Evolutionary conservation across 1,284 basidiomycete species (phyloP).

Genomic region (Sutorius eximius): DNA sequence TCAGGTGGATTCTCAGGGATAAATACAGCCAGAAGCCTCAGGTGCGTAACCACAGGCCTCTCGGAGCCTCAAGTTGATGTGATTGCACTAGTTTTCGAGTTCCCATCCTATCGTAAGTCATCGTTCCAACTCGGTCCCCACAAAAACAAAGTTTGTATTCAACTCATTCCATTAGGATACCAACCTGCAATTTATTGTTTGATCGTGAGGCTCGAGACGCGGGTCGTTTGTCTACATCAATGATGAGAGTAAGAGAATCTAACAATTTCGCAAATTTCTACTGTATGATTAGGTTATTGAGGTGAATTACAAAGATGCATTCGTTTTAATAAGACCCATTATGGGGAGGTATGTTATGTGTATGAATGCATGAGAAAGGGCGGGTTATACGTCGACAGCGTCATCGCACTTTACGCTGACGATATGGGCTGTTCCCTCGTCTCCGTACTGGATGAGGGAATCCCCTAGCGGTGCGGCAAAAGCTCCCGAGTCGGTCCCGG

Average conservation of each 20-base stretch:
- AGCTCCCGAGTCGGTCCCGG: neutral
- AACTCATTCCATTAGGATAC: slow-evolving; percentile 25
- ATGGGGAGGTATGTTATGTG: neutral
- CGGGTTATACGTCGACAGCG: slow-evolving; percentile 1
- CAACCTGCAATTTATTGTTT: slow-evolving; percentile 32
- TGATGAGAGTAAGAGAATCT: neutral
- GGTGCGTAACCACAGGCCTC: slow-evolving; percentile 36
- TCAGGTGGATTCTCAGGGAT: slow-evolving; percentile 52
- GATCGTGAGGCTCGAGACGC: neutral
- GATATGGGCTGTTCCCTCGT: slow-evolving; percentile 35
- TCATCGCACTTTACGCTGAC: slow-evolving; percentile 36
- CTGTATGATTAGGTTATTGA: neutral
- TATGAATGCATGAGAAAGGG: neutral
- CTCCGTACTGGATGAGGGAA: slow-evolving; percentile 28
- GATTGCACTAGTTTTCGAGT: slow-evolving; percentile 53
- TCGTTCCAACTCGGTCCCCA: neutral
- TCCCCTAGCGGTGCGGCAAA: neutral
- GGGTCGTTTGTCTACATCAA: neutral
- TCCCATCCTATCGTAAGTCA: slow-evolving; percentile 76
- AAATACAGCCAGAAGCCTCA: slow-evolving; percentile 90
- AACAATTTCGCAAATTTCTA: neutral
- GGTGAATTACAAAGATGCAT: neutral
- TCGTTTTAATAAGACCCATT: neutral
- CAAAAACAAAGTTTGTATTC: neutral
- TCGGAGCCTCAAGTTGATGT: slow-evolving; percentile 1